phyloP scores from a whole-genome alignment of 257 asterid genomes.

The Gynochthodes officinalis region DNA sequence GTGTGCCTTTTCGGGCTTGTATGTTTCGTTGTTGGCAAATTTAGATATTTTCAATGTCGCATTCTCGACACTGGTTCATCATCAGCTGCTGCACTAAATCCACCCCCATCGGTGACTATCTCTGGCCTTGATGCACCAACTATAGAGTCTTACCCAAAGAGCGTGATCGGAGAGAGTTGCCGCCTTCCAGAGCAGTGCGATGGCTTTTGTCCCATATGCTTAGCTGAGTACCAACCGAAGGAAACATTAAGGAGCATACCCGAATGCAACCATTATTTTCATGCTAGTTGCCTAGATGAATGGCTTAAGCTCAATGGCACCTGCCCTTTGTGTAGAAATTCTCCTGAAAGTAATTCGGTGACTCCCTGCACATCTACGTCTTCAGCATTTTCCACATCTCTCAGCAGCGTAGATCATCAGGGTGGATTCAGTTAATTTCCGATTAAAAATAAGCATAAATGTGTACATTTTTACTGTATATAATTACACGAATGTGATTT shows the following conservation, averaged over 20 bases:
- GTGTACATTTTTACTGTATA: not conserved
- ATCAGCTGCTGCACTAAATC: conserved; percentile 20
- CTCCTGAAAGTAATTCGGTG: conserved; percentile 34
- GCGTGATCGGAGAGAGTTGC: conserved; percentile 60
- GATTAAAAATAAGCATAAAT: not conserved
- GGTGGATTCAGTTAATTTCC: not conserved
- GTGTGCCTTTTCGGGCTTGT: conserved; percentile 51
- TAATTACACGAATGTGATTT: no score
- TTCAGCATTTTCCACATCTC: conserved; percentile 31
- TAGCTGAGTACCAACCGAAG: conserved; percentile 62
- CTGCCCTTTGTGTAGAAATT: conserved; percentile 77
- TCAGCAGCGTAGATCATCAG: conserved; percentile 7
- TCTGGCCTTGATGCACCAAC: conserved; percentile 58
- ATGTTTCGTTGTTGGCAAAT: conserved; percentile 41
- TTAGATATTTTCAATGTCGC: conserved; percentile 22
- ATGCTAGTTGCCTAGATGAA: conserved; percentile 66
- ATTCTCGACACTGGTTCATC: conserved; percentile 12
- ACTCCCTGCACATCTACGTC: conserved; percentile 51
- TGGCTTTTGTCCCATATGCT: conserved; percentile 65
- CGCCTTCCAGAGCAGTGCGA: conserved; percentile 59
- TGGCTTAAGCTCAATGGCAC: conserved; percentile 82
- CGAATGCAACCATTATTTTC: conserved; percentile 77
- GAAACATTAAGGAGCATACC: conserved; percentile 69
- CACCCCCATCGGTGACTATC: conserved; percentile 26
- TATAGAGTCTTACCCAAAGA: conserved; percentile 71